Percentiles rank a stretch among this genome's conserved stretches.
Conservation (phyloP, 345 rosid genomes). For the Murraya paniculata region DNA sequence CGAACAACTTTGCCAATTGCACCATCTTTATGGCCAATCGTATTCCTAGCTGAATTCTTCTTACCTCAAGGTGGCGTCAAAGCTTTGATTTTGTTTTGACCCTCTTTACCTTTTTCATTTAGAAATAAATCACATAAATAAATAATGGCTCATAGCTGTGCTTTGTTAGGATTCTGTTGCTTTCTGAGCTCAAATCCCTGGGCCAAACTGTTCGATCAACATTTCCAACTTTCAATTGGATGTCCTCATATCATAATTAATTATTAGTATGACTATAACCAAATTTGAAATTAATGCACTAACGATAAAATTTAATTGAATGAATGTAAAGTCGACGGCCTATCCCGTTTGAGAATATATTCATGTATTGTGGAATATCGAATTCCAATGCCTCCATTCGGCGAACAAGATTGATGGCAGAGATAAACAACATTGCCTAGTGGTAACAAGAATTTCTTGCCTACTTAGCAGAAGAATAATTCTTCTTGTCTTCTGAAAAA, state of each 20-base stretch:
- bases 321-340: too few species aligned
- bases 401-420: too few species aligned
- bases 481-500: background rate
- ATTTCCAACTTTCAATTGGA: background rate
- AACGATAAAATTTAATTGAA: too few species aligned
- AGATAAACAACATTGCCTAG: too few species aligned
- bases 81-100: background rate
- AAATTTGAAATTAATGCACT: too few species aligned
- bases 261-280: too few species aligned
- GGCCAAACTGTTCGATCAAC: background rate
- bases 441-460: background rate
- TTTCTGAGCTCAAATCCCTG: background rate
- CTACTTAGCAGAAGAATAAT: background rate
- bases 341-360: too few species aligned
- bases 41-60: slow-evolving; percentile 1
- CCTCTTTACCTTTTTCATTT: background rate
- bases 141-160: background rate
- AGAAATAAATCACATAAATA: background rate
- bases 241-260: too few species aligned
- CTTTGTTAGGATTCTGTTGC: background rate
- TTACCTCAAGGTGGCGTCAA: background rate
- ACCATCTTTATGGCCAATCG: background rate
- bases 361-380: too few species aligned
- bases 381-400: too few species aligned
- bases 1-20: background rate